A percentile compares a stretch with the other conserved stretches of the same genome.
phyloP scores from a whole-genome alignment of 768 basidiomycete genomes.

The Leccinum obscurum region DNA sequence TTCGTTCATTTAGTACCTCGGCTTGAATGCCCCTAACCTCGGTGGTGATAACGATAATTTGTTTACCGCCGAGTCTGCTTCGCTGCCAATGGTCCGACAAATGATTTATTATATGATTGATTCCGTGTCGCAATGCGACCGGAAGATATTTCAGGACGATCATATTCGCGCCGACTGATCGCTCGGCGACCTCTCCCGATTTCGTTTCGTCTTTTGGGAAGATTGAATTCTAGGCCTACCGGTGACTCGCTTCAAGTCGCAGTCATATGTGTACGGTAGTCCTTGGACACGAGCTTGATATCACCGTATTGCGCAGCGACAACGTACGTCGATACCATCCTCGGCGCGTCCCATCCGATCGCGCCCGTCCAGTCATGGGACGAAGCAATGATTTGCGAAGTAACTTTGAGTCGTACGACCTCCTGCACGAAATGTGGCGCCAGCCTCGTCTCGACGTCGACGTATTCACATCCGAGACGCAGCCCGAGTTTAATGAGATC shows the following conservation, averaged over 20 bases:
- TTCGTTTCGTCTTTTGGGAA: neutral
- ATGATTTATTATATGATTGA: conserved; percentile 20
- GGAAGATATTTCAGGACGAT: neutral
- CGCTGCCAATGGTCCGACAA: conserved; percentile 15
- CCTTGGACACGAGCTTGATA: too few relatives aligned
- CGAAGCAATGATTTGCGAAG: conserved; percentile 83
- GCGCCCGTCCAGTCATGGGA: conserved; percentile 94
- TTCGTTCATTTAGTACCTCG: conserved; percentile 11
- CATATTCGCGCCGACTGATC: neutral
- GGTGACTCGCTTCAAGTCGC: too few relatives aligned
- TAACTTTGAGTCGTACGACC: conserved; percentile 61
- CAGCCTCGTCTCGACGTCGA: conserved; percentile 87
- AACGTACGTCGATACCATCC: conserved; percentile 68
- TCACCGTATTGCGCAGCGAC: conserved; percentile 54
- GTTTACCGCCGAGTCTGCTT: conserved; percentile 23
- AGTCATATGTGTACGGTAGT: too few relatives aligned
- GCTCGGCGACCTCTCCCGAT: neutral
- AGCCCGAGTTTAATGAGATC: conserved; percentile 77
- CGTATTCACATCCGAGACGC: conserved; percentile 84
- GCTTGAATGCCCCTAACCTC: conserved; percentile 13
- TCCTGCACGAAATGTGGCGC: conserved; percentile 60
- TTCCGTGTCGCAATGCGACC: conserved; percentile 9
- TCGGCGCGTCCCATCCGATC: conserved; percentile 76
- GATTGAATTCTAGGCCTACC: neutral
- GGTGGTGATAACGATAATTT: conserved; percentile 9